A percentile compares a stretch with the other conserved stretches of the same genome.
phyloP scores from a whole-genome alignment of 108 stramenopile species.

The Discostella stelligeroides region DNA sequence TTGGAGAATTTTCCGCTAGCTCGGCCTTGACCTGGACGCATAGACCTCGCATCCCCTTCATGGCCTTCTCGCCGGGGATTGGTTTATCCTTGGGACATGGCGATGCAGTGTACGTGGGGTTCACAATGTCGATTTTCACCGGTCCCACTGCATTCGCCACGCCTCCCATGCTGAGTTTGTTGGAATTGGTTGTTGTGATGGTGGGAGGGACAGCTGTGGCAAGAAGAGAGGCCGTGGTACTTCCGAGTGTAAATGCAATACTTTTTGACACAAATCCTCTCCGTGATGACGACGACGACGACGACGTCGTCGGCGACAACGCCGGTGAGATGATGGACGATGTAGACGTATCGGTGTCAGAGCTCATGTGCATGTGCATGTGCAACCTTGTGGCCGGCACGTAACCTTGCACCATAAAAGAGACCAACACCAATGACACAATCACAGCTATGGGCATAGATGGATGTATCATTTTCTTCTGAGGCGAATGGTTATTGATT shows the following conservation, averaged over 20 bases:
- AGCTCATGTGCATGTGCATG: no score
- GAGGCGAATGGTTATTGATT: no score
- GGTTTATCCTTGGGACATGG: slow-evolving; percentile 85
- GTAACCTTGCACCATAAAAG: neutral
- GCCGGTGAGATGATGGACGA: neutral
- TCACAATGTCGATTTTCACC: slow-evolving; percentile 74
- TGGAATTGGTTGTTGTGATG: neutral
- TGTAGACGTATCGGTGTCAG: neutral
- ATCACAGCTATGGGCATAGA: slow-evolving; percentile 7
- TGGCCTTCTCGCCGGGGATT: slow-evolving; percentile 94
- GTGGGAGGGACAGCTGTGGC: neutral
- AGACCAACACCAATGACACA: neutral
- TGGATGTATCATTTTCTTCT: slow-evolving; percentile 5
- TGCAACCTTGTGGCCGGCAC: neutral
- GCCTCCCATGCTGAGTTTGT: slow-evolving; percentile 19
- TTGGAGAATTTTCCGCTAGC: slow-evolving; percentile 50
- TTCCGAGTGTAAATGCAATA: slow-evolving; percentile 22
- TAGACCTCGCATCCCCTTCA: slow-evolving; percentile 90
- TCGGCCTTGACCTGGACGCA: slow-evolving; percentile 86
- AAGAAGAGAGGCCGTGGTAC: slow-evolving; percentile 13
- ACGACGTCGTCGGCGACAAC: neutral
- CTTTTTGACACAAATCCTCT: slow-evolving; percentile 29
- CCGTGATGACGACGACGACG: slow-evolving; percentile 17
- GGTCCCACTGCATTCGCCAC: slow-evolving; percentile 82
- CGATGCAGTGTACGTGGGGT: slow-evolving; percentile 71